Evolutionary conservation across 2,329 filamentous ascomycete species (phyloP), one percentile per base, ranked within the genome.

Genomic region (Claviceps cyperi): DNA sequence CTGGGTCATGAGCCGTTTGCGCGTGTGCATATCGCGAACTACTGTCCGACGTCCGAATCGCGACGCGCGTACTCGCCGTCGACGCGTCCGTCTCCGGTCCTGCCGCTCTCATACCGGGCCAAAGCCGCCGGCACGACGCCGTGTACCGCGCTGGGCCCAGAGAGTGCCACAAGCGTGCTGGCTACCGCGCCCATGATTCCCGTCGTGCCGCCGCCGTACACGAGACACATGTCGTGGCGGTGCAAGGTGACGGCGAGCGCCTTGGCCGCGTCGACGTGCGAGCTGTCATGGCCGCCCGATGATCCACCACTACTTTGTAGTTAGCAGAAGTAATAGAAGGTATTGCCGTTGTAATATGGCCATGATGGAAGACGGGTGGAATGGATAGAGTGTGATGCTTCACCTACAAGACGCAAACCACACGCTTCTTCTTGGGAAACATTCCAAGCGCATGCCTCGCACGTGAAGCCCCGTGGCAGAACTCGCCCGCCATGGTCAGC

Each of bases 151-250:
- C 80, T 66, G 0, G 89, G 87, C 1, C 91, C 91, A 3, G 83
- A 81, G 53, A 95, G 78, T 0, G 83, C 75, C 55, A 94, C 87
- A 19, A 97, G 81, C 0, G 87, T 89, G 58, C 83, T 83, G 40
- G 91, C 87, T 13, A 96, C 68, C 63, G 95, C 88, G 61, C 91
- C 91, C 91, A 97, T 97, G 40, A 97, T 76, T 4, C 91, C 91
- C 35, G 86, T 80, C 2, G 90, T 96, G 59, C 91, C 91, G 57
- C 91, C 91, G 58, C 91, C 91, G 66, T 96, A 97, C 56, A 96
- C 87, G 22, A 97, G 80, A 5, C 77, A 75, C 60, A 92, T 87
- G 64, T 85, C 81, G 60, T 85, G 76, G 47, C 76, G 73, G 62
- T 88, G 83, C 68, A 96, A 83, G 55, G 76, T 72, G 32, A 72